Evolutionary conservation across 306 rosid genomes (phyloP).

Genomic region (Castanea mollissima): DNA sequence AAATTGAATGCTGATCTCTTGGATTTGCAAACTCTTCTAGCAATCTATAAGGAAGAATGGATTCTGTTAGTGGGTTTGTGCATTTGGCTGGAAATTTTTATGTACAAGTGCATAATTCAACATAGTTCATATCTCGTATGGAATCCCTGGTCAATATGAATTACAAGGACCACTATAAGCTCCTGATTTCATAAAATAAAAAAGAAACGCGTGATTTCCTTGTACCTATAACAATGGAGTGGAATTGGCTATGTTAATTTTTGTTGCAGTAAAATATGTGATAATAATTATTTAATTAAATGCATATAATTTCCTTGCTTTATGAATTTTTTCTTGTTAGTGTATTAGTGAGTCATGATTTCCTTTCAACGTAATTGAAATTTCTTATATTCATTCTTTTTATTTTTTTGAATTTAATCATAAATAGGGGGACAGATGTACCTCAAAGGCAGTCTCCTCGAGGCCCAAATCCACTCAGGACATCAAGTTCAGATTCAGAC

Average conservation of each 20-base stretch:
- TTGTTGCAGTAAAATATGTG: not conserved
- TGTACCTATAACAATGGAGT: not conserved
- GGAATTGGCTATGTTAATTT: not conserved
- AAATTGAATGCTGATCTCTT: not conserved
- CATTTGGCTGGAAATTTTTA: too few relatives aligned
- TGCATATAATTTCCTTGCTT: too few relatives aligned
- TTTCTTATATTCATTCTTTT: not conserved
- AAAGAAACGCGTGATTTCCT: not conserved
- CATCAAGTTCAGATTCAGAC: slow-evolving; percentile 74
- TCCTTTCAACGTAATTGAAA: not conserved
- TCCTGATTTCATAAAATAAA: not conserved
- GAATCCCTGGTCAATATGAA: not conserved
- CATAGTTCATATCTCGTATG: not conserved
- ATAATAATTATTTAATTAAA: too few relatives aligned
- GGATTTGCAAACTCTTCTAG: not conserved
- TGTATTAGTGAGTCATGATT: not conserved
- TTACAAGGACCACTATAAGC: not conserved
- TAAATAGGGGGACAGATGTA: slow-evolving; percentile 68
- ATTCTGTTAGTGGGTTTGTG: not conserved
- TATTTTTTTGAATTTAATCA: not conserved
- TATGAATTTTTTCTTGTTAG: not conserved
- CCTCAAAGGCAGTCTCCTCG: slow-evolving; percentile 76
- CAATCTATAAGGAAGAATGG: not conserved
- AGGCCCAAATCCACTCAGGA: slow-evolving; percentile 62
- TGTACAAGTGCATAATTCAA: not conserved